Evolutionary conservation across 495 filamentous ascomycete genomes (phyloP), one percentile per base, ranked within the genome.

Genomic region (Podospora fimiseda): DNA sequence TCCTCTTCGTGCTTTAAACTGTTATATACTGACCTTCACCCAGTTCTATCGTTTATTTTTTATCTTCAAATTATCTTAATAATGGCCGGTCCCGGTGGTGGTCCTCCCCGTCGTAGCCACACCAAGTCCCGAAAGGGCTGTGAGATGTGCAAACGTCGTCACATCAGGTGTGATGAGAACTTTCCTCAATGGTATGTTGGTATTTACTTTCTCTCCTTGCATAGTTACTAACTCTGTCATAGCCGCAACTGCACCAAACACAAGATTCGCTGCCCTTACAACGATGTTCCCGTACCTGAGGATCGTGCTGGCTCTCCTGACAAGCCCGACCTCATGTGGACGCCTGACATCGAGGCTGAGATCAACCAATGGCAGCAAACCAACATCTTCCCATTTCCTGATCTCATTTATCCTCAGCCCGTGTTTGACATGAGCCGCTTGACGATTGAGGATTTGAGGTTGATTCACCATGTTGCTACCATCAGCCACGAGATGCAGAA

Each of bases 231-330:
- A 76, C 60, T 30, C 36, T 37, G 43, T 11, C 16, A 24, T 60
- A 97, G 92, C 73, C 89, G 89, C 56, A 97, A 97, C 71, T 98
- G 93, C 71, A 96, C 92, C 49, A 97, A 97, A 68, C 93, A 98
- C 70, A 95, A 95, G 74, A 92, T 94, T 60, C 85, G 90, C 64
- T 98, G 93, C 70, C 92, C 95, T 60, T 98, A 97, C 70, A 92
- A 94, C 79, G 90, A 96, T 62, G 80, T 81, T 52, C 74, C 81
- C 23, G 73, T 79, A 20, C 76, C 83, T 58, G 81, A 84, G 48
- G 85, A 87, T 50, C 72, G 83, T 53, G 76, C 83, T 24, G 69
- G 74, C 22, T 80, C 81, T 57, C 84, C 85, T 45, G 83, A 87
- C 62, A 83, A 82, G 61, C 80, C 87, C 23, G 83, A 92, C 72